A percentile compares a stretch with the other conserved stretches of the same genome.
phyloP scores from a whole-genome alignment of 164 flowering plant genomes.

The Pachysandra terminalis region DNA sequence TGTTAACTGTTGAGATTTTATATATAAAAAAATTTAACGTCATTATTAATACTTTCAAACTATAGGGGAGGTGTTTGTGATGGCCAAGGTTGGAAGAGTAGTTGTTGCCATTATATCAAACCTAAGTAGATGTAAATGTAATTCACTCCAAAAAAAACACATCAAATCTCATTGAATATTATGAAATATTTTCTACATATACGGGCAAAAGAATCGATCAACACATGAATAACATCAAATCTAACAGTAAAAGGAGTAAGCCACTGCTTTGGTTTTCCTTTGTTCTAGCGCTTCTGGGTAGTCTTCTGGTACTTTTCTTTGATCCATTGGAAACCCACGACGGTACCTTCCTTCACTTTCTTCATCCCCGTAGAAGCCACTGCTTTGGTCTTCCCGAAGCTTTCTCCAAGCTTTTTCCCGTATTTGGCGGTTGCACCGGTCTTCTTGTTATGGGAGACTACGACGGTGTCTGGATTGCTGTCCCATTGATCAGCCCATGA shows the following conservation, averaged over 20 bases:
- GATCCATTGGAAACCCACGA: constrained; percentile 67
- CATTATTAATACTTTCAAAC: no score
- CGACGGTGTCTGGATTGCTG: constrained; percentile 29
- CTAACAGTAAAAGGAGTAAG: background rate
- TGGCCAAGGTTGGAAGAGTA: no score
- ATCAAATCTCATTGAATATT: no score
- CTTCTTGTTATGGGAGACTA: constrained; percentile 5
- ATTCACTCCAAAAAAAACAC: no score
- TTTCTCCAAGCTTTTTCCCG: constrained; percentile 69
- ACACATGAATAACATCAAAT: background rate
- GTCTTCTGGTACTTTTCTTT: constrained; percentile 70
- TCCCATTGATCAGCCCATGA: constrained; percentile 97
- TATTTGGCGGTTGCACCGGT: constrained; percentile 25
- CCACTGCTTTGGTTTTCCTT: background rate
- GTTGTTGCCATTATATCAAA: no score
- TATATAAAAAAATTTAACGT: no score
- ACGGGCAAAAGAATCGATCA: background rate
- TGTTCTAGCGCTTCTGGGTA: constrained; percentile 37
- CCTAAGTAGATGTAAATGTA: no score
- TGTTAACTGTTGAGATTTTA: no score
- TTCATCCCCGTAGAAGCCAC: constrained; percentile 63
- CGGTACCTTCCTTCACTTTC: constrained; percentile 75
- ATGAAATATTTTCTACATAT: no score
- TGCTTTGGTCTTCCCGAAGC: constrained; percentile 65
- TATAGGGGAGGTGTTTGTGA: no score